Evolutionary conservation across 352 stramenopile species (phyloP), one percentile per base, ranked within the genome.

Genomic region (Phytophthora meadii): DNA sequence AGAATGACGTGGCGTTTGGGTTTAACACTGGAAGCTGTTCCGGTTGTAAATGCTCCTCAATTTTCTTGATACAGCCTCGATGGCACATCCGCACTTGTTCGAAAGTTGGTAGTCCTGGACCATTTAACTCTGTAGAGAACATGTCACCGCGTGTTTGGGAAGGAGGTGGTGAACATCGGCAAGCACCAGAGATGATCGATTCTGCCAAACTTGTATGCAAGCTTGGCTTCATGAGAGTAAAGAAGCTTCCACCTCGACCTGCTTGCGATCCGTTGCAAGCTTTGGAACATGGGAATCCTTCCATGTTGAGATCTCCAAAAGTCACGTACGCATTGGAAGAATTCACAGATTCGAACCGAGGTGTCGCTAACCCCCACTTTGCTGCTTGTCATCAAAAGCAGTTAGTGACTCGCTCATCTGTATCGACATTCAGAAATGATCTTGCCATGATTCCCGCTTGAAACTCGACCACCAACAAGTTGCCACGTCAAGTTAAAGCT

Each of bases 261-360:
- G 75, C 84, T 64, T 94, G 86, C 2, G 86, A 94, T 4, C 86
- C 86, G 51, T 79, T 82, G 71, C 86, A 94, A 2, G 60, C 12
- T 9, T 70, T 78, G 4, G 86, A 94, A 54, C 86, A 94, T n/a
- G 86, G 86, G 41, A 84, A 94, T 0, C 86, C 86, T 53, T 94
- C 81, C 84, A 92, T 92, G 42, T 94, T 94, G 47, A 94, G 72
- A 52, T 94, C 86, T 1, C 57, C 84, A 64, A 94, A 93, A 5
- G 67, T 87, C 24, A 91, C 82, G 37, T 72, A 75, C 2, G 65
- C 65, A 17, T 70, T 64, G 0, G 44, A 50, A 1, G 37, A 17
- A 19, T 73, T 71, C 5, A 48, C 39, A 1, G 47, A 22, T 2
- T 61, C 54, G 28, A 56, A 61, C 1, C 74, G 77, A 62, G 85